A percentile compares a stretch with the other conserved stretches of the same genome.
Conservation (phyloP, 495 filamentous ascomycete genomes). For the Penicillium dipodomyicola region DNA sequence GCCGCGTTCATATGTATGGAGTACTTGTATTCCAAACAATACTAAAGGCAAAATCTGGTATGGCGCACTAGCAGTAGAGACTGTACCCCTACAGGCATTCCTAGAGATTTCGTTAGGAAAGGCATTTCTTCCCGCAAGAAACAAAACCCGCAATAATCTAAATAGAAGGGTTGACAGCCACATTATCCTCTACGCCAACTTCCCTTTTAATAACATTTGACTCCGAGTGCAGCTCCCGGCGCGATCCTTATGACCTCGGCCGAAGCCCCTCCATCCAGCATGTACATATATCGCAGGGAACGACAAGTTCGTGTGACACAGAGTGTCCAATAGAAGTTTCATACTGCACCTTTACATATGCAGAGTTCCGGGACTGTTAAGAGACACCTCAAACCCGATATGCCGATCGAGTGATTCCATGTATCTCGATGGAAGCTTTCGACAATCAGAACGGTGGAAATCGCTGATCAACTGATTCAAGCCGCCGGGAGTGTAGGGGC, state of each 20-base stretch:
- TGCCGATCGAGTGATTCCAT: constrained; percentile 50
- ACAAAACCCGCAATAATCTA: not conserved
- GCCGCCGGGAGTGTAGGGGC: constrained; percentile 64
- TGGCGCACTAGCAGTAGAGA: too few relatives aligned
- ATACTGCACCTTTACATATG: not conserved
- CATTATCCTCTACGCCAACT: not conserved
- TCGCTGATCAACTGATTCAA: constrained; percentile 51
- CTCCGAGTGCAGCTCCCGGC: not conserved
- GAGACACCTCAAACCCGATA: constrained; percentile 36
- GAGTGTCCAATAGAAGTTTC: not conserved
- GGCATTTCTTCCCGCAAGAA: not conserved
- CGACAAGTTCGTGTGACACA: not conserved
- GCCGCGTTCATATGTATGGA: too few relatives aligned
- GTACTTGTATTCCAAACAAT: too few relatives aligned
- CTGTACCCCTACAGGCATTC: not conserved
- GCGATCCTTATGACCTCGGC: not conserved
- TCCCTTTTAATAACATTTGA: not conserved
- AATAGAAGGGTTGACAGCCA: not conserved
- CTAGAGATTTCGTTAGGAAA: not conserved
- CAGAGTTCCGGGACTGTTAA: not conserved
- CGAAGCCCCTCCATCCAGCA: not conserved
- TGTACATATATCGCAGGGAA: not conserved
- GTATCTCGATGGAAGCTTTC: constrained; percentile 59
- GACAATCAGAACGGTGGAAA: constrained; percentile 49
- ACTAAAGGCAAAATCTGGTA: too few relatives aligned